Conservation (phyloP, 768 basidiomycete species). For the Hericium alpestre region DNA sequence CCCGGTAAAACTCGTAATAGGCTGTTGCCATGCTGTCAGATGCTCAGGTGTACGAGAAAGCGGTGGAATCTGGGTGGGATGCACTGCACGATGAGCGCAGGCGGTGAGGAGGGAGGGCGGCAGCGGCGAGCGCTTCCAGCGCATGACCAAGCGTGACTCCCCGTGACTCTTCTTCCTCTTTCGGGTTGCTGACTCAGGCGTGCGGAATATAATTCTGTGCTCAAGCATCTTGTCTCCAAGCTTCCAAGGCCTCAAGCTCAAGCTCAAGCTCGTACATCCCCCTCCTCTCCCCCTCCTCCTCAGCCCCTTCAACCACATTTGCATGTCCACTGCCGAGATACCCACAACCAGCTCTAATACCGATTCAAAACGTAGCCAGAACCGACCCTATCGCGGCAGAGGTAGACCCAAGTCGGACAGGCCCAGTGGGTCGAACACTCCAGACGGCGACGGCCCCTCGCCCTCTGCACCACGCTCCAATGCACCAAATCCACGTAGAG, state of each 20-base stretch:
- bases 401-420: no score
- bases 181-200: no score
- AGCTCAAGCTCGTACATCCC: no score
- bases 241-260: no score
- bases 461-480: no score
- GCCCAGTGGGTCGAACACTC: no score
- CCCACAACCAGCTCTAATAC: not conserved
- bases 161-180: not conserved
- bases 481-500: no score
- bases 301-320: not conserved
- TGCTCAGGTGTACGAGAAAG: not conserved
- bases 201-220: not conserved
- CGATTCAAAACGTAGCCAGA: not conserved
- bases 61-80: not conserved
- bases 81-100: not conserved
- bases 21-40: slow-evolving; percentile 52
- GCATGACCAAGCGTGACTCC: slow-evolving; percentile 8
- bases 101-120: not conserved
- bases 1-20: slow-evolving; percentile 89
- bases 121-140: not conserved
- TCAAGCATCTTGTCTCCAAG: not conserved
- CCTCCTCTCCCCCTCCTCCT: not conserved
- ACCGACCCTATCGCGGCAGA: no score
- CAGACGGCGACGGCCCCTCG: no score
- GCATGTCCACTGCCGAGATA: slow-evolving; percentile 9